Evolutionary conservation across 148 eudicot genomes (phyloP).

Genomic region (Oxyria digyna): DNA sequence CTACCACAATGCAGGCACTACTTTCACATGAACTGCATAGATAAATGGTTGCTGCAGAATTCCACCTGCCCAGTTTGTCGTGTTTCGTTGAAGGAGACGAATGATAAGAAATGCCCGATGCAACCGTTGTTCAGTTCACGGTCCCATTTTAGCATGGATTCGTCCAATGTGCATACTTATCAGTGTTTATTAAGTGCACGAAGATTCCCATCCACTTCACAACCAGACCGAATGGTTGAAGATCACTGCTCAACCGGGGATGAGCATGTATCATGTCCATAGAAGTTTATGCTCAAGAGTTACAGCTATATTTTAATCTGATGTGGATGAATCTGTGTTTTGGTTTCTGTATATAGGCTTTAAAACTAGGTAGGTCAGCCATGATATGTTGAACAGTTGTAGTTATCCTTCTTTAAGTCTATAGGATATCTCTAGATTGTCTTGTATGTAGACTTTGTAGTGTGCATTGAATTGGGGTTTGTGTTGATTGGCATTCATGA

Average conservation of each 20-base stretch:
- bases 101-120: constrained; percentile 39
- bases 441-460: neutral
- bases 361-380: neutral
- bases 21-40: constrained; percentile 74
- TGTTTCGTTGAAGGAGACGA: constrained; percentile 50
- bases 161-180: constrained; percentile 18
- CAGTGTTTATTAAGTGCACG: constrained; percentile 21
- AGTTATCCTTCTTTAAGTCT: neutral
- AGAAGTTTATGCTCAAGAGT: neutral
- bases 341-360: neutral
- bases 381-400: neutral
- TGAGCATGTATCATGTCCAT: constrained; percentile 24
- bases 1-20: constrained; percentile 71
- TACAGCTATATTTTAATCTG: too few relatives aligned
- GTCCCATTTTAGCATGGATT: constrained; percentile 20
- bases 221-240: constrained; percentile 19
- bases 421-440: neutral
- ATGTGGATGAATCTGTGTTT: neutral
- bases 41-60: constrained; percentile 77
- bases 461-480: neutral
- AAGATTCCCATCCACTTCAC: constrained; percentile 18
- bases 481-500: neutral
- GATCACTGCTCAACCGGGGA: constrained; percentile 14
- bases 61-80: constrained; percentile 91
- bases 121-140: constrained; percentile 62